Percentiles rank a stretch among this genome's conserved stretches.
Conservation (phyloP, 225 moss, liverwort and hornwort species). For the Rhytidiadelphus loreus region DNA sequence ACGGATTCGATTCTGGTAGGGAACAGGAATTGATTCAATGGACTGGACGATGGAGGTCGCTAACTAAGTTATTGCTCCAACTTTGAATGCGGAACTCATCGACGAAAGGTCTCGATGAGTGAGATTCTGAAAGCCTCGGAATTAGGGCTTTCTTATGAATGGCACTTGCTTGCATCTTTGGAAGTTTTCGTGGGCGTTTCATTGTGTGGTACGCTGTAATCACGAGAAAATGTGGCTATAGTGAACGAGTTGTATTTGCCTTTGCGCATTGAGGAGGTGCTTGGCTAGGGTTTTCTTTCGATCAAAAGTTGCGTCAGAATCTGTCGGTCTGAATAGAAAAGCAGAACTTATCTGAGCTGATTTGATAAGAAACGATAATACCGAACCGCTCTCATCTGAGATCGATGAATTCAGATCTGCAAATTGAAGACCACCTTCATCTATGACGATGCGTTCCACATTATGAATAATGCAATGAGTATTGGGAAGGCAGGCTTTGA, state of each 20-base stretch:
- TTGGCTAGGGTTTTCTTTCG: background rate
- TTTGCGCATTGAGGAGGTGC: background rate
- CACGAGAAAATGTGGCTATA: background rate
- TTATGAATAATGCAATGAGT: background rate
- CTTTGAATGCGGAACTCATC: background rate
- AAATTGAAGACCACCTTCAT: background rate
- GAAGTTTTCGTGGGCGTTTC: background rate
- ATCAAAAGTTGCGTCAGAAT: background rate
- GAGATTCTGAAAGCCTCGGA: background rate
- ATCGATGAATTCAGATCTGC: background rate
- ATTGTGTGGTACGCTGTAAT: background rate
- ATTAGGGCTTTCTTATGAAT: background rate
- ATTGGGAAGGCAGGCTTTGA: background rate
- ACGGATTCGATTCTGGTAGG: background rate
- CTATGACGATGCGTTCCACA: background rate
- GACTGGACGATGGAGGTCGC: background rate
- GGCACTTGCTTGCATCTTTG: background rate
- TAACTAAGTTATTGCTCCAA: background rate
- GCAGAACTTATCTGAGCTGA: background rate
- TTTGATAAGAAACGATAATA: background rate
- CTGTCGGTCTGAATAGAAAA: background rate
- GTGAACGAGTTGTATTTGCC: background rate
- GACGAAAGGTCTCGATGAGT: background rate
- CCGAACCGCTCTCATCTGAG: background rate
- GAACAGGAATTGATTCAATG: background rate